These are phyloP conservation scores for Russula brevipes DNA, from an alignment of 768 basidiomycete genomes.

Conservation along the genomic window DNA sequence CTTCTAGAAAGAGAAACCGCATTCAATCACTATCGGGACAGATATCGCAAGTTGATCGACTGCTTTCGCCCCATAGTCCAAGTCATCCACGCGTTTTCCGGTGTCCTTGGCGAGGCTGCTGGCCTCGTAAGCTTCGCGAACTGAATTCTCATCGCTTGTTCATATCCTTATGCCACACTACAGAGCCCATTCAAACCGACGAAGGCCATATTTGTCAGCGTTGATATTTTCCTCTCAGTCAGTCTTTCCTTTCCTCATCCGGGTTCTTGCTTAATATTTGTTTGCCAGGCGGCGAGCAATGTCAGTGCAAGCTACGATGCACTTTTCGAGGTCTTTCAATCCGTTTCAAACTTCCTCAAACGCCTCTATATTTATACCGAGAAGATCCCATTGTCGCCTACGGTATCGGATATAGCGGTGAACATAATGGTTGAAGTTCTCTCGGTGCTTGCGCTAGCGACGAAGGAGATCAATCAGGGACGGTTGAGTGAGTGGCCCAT, in stretches of 20 bases:
- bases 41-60: background rate
- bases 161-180: background rate
- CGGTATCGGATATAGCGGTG: background rate
- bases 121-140: conserved; percentile 20
- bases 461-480: background rate
- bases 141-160: background rate
- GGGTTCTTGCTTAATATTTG: background rate
- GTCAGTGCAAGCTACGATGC: background rate
- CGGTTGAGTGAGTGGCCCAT: background rate
- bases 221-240: background rate
- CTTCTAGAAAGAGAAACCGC: background rate
- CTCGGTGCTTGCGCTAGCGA: background rate
- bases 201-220: background rate
- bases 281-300: background rate
- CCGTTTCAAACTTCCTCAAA: background rate
- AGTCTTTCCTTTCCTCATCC: background rate
- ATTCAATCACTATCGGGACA: background rate
- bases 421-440: background rate
- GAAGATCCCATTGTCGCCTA: background rate
- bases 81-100: background rate
- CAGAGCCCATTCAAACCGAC: background rate
- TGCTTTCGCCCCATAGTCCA: background rate
- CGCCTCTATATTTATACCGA: background rate
- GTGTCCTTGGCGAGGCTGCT: conserved; percentile 16
- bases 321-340: background rate